These are phyloP conservation scores for Pascua sp. DNA, from an alignment of 1,284 basidiomycete genomes.

Conservation along the genomic window DNA sequence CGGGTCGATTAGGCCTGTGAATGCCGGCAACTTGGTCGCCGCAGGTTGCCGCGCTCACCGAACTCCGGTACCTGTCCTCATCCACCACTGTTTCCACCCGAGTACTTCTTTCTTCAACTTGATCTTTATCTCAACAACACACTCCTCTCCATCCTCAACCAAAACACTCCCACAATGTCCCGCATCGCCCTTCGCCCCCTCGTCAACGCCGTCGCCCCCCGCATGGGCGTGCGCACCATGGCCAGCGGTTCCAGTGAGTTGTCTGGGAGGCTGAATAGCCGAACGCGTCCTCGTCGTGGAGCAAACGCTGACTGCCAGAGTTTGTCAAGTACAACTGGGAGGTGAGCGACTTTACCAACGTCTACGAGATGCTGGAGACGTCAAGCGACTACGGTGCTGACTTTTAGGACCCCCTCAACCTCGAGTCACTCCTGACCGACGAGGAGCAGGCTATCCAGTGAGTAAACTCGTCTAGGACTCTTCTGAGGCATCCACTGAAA, in stretches of 20 bases:
- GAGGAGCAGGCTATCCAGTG: conserved; percentile 84
- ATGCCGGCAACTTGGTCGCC: too few relatives aligned
- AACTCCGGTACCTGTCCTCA: too few relatives aligned
- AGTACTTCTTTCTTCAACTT: neutral
- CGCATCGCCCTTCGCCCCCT: conserved; percentile 11
- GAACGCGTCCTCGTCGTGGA: too few relatives aligned
- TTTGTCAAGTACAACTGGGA: conserved; percentile 67
- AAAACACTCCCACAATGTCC: conserved; percentile 1
- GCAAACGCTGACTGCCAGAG: conserved; percentile 13
- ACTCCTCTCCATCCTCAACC: neutral
- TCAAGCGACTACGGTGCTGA: neutral
- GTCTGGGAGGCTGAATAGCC: neutral
- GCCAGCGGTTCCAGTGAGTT: conserved; percentile 16
- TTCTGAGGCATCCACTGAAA: neutral
- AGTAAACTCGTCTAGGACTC: neutral
- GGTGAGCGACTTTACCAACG: conserved; percentile 19
- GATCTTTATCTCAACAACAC: neutral
- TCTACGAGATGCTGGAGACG: neutral
- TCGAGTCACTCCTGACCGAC: conserved; percentile 75
- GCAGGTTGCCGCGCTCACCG: too few relatives aligned
- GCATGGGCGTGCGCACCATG: conserved; percentile 13
- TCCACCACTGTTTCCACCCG: neutral
- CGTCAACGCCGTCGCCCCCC: conserved; percentile 5
- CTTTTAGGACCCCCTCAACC: conserved; percentile 67
- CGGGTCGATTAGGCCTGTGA: too few relatives aligned